Evolutionary conservation across 2,329 filamentous ascomycete species (phyloP).

Genomic region (Intubia oerlemansii): DNA sequence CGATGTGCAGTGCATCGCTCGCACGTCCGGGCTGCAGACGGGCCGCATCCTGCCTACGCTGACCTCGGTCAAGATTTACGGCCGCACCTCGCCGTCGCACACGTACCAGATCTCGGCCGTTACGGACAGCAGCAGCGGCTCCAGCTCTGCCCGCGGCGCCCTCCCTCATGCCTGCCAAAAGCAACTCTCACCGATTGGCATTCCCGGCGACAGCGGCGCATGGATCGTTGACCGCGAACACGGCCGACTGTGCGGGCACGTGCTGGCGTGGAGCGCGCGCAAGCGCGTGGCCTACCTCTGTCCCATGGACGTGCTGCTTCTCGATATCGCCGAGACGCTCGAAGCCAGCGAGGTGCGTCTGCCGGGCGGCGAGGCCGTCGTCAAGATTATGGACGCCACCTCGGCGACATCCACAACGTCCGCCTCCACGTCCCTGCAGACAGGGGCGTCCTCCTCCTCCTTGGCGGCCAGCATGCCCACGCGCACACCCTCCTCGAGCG

Average conservation of each 20-base stretch:
- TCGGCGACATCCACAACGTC: not conserved
- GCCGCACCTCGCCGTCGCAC: slow-evolving; percentile 59
- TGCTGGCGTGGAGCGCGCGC: slow-evolving; percentile 67
- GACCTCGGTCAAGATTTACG: slow-evolving; percentile 71
- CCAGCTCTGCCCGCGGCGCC: too few relatives aligned
- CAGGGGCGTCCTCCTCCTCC: not conserved
- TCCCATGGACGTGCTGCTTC: slow-evolving; percentile 77
- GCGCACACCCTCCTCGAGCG: not conserved
- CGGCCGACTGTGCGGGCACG: slow-evolving; percentile 73
- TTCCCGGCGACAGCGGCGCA: slow-evolving; percentile 79
- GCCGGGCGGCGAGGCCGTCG: slow-evolving; percentile 33
- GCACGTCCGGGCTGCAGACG: slow-evolving; percentile 64
- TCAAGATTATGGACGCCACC: slow-evolving; percentile 12
- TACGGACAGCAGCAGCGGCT: not conserved
- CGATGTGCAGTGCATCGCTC: slow-evolving; percentile 69
- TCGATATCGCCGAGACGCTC: slow-evolving; percentile 65
- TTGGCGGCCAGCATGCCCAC: too few relatives aligned
- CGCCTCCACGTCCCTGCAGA: too few relatives aligned
- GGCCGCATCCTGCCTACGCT: slow-evolving; percentile 61
- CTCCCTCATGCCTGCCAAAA: too few relatives aligned
- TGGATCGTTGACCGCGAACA: slow-evolving; percentile 70
- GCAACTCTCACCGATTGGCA: slow-evolving; percentile 36
- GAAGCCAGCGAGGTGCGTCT: slow-evolving; percentile 49
- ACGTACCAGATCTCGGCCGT: slow-evolving; percentile 34
- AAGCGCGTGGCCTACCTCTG: slow-evolving; percentile 79